Evolutionary conservation across 2,329 filamentous ascomycete genomes (phyloP), one percentile per base, ranked within the genome.

Genomic region (Sporothrix sp.): DNA sequence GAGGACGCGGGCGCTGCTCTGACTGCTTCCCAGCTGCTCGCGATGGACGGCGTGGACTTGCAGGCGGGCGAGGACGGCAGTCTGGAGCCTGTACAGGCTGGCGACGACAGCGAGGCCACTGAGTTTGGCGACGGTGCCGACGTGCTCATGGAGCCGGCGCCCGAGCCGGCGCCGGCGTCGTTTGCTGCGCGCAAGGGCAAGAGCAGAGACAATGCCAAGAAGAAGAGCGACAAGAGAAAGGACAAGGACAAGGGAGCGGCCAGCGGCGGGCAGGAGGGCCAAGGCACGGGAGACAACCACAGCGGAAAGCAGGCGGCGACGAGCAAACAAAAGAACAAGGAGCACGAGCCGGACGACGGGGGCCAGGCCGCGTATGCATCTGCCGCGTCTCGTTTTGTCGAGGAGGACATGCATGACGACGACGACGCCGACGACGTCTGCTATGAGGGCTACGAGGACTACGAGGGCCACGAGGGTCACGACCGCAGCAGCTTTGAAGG

Each of bases 181-280:
- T 43, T 45, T 36, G 43, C 43, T 8, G 30, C 25, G 23, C 32
- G 25, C 13, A 44, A 44, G 33, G 48, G 48, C 32, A 38, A 50
- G 13, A 32, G 32, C 16, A 44, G 38, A 18, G 30, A 27, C 5
- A 21, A 23, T 1, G 14, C 16, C 32, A 38, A 38, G 4, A 27
- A 40, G 7, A 35, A 35, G 30, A 21, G 20, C 30, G 30, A 14
- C 18, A 33, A 16, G 11, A 50, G 37, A 16, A 44, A 28, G 38
- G 37, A 50, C 32, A 43, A 43, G 21, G 30, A 36, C 48, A 21
- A 38, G 18, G 40, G 33, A 28, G 10, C 25, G 5, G 25, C 25
- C 6, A 28, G 6, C 2, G 33, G 9, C 16, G 23, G 25, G 2
- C 25, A 7, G 23, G 39, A 18, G 16, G 16, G 33, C 2, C 13